Base-by-base conservation (phyloP, 805 yeast species). In the Myxozyma udenii region DNA sequence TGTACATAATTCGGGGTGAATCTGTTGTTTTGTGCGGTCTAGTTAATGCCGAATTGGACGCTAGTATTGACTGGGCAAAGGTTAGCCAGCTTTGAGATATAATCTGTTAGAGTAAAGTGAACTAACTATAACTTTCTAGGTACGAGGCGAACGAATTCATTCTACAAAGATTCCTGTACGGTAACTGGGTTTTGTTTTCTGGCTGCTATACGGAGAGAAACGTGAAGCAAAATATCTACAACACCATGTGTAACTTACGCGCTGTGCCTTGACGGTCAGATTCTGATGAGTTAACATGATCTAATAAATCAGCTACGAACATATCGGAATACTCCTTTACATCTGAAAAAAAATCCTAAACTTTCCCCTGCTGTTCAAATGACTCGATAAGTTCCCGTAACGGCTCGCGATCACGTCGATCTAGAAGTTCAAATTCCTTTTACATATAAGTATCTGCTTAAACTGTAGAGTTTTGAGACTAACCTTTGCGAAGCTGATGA, bases 361-460 rank as follows among this genome's bases (percentile, higher is more conserved):
- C 54, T 36, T 88, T 90, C 0, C 96, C 96, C 69, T 91, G 96
- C 28, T 74, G 74, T 69, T 88, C 96, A 55, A 93, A 76, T 62
- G 77, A 80, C 57, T 83, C 89, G 43, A 95, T 86, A 68, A 93
- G 73, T 3, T 85, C 83, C 41, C 74, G 69, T 56, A 93, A 71
- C 0, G 98, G 98, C 49, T 76, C 85, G 68, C 89, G 71, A 58
- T 93, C 99, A 48, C 76, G 74, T 46, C 81, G 73, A 53, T 89
- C 98, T 32, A 93, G 74, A 58, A 93, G 76, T 47, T 80, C 83
- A 68, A 87, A 93, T 59, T 89, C 95, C 60, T 61, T 19, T 9
- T 12, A 6, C 25, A 12, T 11, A 16, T 16, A 22, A 19, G 40
- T 21, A 16, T 16, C 19, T 25, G 9, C 23, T 3, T n/a, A n/a